These are phyloP conservation scores for Ustilago crameri DNA, from an alignment of 1,284 basidiomycete species.

Conservation along the genomic window DNA sequence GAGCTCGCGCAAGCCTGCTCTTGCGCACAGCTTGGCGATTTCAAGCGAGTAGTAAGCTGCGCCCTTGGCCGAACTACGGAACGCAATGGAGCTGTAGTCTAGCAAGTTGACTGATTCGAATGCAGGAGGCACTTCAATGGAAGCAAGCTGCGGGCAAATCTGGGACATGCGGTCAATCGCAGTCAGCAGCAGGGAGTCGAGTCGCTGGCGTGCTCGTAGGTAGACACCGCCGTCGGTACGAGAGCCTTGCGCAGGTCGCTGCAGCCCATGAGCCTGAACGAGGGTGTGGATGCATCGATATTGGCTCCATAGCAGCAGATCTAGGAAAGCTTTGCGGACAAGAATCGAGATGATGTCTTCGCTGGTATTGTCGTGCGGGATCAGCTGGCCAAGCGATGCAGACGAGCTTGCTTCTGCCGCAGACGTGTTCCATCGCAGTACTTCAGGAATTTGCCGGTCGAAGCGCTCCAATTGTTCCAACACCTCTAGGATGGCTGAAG, in stretches of 20 bases:
- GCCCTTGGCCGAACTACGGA: constrained; percentile 36
- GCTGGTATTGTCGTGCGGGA: constrained; percentile 20
- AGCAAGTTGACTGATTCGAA: constrained; percentile 32
- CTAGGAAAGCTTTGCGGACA: constrained; percentile 37
- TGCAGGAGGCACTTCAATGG: constrained; percentile 25
- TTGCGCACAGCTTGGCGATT: constrained; percentile 33
- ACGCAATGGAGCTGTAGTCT: constrained; percentile 40
- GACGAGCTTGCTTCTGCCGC: constrained; percentile 1
- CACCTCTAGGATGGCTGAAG: constrained; percentile 30
- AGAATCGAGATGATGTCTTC: constrained; percentile 41
- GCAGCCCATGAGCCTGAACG: constrained; percentile 29
- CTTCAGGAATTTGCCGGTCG: constrained; percentile 37
- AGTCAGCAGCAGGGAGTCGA: constrained; percentile 29
- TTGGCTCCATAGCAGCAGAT: constrained; percentile 32
- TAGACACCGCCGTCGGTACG: constrained; percentile 22
- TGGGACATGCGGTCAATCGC: constrained; percentile 35
- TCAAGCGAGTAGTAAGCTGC: constrained; percentile 35
- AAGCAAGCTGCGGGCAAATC: constrained; percentile 32
- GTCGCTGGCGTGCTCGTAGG: constrained; percentile 26
- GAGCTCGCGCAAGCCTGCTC: constrained; percentile 35
- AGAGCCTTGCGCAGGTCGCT: constrained; percentile 19
- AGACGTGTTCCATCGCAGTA: constrained; percentile 21
- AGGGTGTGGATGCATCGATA: constrained; percentile 37
- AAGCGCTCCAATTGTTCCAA: constrained; percentile 37
- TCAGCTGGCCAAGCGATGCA: constrained; percentile 14